Evolutionary conservation across 2,329 filamentous ascomycete species (phyloP), one percentile per base, ranked within the genome.

Genomic region (Beauveria bassiana): DNA sequence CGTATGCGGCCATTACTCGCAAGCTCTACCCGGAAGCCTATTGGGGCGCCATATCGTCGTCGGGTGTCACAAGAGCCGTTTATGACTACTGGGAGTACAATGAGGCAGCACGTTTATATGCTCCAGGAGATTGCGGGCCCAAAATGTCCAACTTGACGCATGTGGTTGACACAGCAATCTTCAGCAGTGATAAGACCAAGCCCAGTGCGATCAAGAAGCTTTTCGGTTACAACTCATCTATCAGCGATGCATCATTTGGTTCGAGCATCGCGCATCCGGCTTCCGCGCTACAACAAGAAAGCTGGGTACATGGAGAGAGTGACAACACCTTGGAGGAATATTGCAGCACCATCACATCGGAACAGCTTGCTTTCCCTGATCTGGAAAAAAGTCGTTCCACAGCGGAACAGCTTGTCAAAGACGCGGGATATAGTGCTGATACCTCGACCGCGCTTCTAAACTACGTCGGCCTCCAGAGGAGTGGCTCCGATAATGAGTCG

Each of bases 1-100:
- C 87, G 0, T 89, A 93, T 66, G 88, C 86, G 10, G 90, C 91
- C 0, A 88, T 96, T 67, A 73, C 91, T 40, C 85, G 91, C 26
- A 86, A 88, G 62, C 71, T 87, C 16, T 95, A 96, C 70, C 91
- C 91, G 0, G 86, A 93, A 26, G 75, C 87, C 6, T 95, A 89
- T 73, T 93, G 84, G 81, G 91, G 84, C 5, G 84, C 88, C 3
- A 93, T 96, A 53, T 87, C 89, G 0, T 92, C 89, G 0, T 93
- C 89, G 0, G 91, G 89, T 0, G 90, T 95, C 0, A 90, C 89
- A 0, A 83, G 84, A 63, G 90, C 90, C 3, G 88, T 95, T 58
- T 86, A 85, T 65, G 89, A 96, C 67, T 93, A 87, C 73, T 93
- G 89, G 81, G 71, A 82, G 67, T 85, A 85, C 66, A 79, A 72